Percentiles rank a stretch among this genome's conserved stretches.
phyloP scores from a whole-genome alignment of 176 grass and related monocot species.

The Thinopyrum elongatum region DNA sequence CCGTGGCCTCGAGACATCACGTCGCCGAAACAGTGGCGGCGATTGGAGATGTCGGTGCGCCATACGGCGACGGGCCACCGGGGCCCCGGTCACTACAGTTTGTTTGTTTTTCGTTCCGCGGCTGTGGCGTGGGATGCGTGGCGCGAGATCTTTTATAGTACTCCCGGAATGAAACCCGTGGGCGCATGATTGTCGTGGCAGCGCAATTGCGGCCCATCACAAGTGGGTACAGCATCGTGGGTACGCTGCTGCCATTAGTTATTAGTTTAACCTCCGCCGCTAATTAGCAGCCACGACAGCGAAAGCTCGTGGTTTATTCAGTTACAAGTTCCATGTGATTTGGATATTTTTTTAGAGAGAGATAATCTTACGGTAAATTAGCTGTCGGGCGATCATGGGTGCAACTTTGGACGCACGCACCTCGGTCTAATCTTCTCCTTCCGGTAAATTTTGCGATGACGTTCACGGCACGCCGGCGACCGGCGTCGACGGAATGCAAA shows the following conservation, averaged over 20 bases:
- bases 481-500: neutral
- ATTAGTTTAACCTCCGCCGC: too few relatives aligned
- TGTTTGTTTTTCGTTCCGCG: neutral
- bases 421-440: neutral
- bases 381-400: too few relatives aligned
- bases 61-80: neutral
- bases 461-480: neutral
- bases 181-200: neutral
- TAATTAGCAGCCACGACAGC: too few relatives aligned
- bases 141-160: neutral
- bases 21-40: neutral
- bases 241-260: neutral
- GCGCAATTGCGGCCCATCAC: neutral
- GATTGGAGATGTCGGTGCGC: neutral
- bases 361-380: neutral
- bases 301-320: neutral
- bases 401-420: neutral
- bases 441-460: neutral
- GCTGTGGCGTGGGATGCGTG: neutral
- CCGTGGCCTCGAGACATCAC: neutral
- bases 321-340: neutral
- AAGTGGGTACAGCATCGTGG: neutral
- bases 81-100: neutral
- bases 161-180: neutral
- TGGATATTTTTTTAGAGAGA: neutral